Evolutionary conservation across 1,284 basidiomycete genomes (phyloP).

Genomic region (Sporisorium iseilematis-ciliati): DNA sequence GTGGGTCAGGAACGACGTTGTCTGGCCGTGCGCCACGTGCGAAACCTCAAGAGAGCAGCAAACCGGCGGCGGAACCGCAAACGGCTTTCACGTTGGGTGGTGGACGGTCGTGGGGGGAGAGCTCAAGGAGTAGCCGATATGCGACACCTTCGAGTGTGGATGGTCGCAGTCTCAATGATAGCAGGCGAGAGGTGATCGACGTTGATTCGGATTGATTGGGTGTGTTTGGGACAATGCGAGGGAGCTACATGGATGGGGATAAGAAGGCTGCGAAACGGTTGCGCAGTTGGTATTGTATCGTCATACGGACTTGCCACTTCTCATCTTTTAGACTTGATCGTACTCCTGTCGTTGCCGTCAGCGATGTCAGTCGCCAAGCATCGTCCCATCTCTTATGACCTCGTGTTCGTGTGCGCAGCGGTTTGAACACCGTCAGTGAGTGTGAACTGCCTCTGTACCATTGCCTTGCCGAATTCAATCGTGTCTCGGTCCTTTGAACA

Average conservation of each 20-base stretch:
- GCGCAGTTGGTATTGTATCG: constrained; percentile 2
- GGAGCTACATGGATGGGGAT: background rate
- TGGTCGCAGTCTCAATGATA: constrained; percentile 33
- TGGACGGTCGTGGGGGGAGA: constrained; percentile 34
- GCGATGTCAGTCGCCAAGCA: constrained; percentile 12
- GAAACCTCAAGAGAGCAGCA: constrained; percentile 22
- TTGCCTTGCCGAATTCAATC: background rate
- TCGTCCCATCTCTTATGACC: constrained; percentile 8
- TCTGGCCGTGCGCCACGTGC: constrained; percentile 39
- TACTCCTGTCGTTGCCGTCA: background rate
- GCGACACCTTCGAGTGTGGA: constrained; percentile 33
- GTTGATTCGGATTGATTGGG: constrained; percentile 59
- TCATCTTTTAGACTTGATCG: background rate
- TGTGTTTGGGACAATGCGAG: background rate
- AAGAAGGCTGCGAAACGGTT: background rate
- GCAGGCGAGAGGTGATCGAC: constrained; percentile 54
- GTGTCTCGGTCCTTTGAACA: background rate
- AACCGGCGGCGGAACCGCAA: constrained; percentile 13
- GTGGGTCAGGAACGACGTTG: constrained; percentile 32
- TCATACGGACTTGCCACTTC: background rate
- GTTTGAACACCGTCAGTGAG: background rate
- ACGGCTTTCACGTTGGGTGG: constrained; percentile 38
- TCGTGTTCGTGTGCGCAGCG: constrained; percentile 3
- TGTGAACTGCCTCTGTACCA: background rate
- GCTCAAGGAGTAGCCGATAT: constrained; percentile 44